Percentiles rank a stretch among this genome's conserved stretches.
phyloP scores from a whole-genome alignment of 2,329 filamentous ascomycete genomes.

The Thelonectria olida region DNA sequence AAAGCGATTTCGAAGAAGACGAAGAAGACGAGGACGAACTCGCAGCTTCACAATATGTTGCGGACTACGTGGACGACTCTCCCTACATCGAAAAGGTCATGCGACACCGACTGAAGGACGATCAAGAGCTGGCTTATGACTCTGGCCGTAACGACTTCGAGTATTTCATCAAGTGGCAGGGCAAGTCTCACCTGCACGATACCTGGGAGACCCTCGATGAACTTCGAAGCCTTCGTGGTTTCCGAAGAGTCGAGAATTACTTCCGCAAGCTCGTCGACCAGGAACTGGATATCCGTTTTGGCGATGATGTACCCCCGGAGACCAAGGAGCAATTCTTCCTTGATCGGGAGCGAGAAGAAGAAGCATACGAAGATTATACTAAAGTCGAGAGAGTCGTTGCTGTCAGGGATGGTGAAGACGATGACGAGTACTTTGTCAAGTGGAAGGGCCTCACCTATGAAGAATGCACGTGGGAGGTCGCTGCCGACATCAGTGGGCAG shows the following conservation, averaged over 20 bases:
- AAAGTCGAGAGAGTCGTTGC: constrained; percentile 94
- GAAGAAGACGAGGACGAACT: constrained; percentile 70
- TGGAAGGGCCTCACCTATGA: constrained; percentile 97
- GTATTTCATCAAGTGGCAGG: constrained; percentile 96
- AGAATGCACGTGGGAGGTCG: constrained; percentile 91
- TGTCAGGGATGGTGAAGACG: constrained; percentile 80
- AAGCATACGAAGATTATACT: constrained; percentile 88
- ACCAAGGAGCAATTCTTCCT: constrained; percentile 93
- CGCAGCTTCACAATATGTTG: constrained; percentile 72
- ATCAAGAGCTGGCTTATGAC: constrained; percentile 66
- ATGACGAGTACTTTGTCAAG: constrained; percentile 91
- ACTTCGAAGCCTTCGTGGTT: constrained; percentile 81
- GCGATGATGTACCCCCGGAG: constrained; percentile 81
- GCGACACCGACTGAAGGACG: constrained; percentile 83
- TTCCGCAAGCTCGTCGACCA: constrained; percentile 83
- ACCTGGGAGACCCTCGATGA: constrained; percentile 89
- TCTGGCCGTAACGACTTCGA: constrained; percentile 80
- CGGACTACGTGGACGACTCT: constrained; percentile 77
- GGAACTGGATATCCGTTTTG: constrained; percentile 80
- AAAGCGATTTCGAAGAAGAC: constrained; percentile 72
- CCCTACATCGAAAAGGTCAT: constrained; percentile 92
- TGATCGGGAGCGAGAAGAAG: constrained; percentile 90
- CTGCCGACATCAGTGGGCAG: constrained; percentile 76
- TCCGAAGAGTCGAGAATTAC: constrained; percentile 94
- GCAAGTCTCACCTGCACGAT: constrained; percentile 92